Base-by-base conservation (phyloP, 768 basidiomycete genomes). In the Mycena sanguinolenta region DNA sequence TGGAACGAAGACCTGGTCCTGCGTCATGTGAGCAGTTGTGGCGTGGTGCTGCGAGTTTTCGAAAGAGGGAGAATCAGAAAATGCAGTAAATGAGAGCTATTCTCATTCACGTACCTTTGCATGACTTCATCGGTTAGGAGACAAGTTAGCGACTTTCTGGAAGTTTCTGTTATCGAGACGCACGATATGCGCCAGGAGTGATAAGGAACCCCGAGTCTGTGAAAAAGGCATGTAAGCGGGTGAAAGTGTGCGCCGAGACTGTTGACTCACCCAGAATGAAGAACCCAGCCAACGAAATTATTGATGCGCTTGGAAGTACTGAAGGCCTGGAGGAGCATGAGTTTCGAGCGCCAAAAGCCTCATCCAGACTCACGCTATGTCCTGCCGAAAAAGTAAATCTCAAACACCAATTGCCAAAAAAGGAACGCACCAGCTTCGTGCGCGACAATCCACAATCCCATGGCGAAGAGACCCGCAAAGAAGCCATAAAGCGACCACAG, bases 1-100 rank as follows among this genome's bases (percentile, higher is more conserved):
- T 57, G 97, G 97, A 2, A 99, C 96, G 74, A 95, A 98, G 70
- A 98, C 97, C 79, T 99, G 96, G 75, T 98, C 97, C 73, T 96
- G 91, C 38, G 93, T 94, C 89, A 98, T 89, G 81, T 98, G 97
- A 14, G 87, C 94, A 5, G 96, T 98, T 0, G 93, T 91, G 17
- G 97, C 97, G 21, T 60, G 59, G 30, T 60, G 59, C 59, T 60
- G 44, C 27, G 39, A 59, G 14, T 13, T 8, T 46, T 46, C 10
- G 3, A 9, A 17, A n/a, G n/a, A n/a, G n/a, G n/a, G n/a, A n/a
- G n/a, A n/a, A 8, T 60, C 0, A 60, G 21, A 60, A 49, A 42
- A 28, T 4, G 27, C 39, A 23, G 0, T 28, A 30, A 21, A 27
- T 10, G 10, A 7, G 12, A 27, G 16, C 7, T 3, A 44, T 44